A percentile compares a stretch with the other conserved stretches of the same genome.
These are phyloP conservation scores for Quercus aquifolioides DNA, from an alignment of 306 rosid genomes.

Conservation along the genomic window DNA sequence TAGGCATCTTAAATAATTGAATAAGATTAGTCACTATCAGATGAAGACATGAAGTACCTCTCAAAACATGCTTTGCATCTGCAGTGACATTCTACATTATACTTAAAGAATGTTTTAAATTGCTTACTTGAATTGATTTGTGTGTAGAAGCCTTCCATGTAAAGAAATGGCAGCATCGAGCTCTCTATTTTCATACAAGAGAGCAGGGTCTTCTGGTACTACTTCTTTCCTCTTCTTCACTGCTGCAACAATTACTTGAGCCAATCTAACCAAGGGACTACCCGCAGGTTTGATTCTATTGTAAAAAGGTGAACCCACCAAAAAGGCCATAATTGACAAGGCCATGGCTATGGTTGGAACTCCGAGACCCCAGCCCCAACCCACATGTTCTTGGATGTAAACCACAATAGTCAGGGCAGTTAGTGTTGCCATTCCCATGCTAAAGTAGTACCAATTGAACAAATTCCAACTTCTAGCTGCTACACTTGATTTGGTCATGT, in stretches of 20 bases:
- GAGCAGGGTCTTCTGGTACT: conserved; percentile 36
- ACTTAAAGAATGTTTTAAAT: background rate
- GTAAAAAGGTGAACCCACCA: conserved; percentile 62
- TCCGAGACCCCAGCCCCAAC: conserved; percentile 88
- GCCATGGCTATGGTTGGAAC: conserved; percentile 67
- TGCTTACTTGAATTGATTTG: conserved; percentile 57
- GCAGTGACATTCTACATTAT: background rate
- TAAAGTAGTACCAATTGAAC: conserved; percentile 70
- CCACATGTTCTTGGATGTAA: conserved; percentile 67
- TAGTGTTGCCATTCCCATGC: conserved; percentile 67
- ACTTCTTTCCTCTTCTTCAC: conserved; percentile 43
- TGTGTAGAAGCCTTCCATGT: conserved; percentile 59
- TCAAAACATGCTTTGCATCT: background rate
- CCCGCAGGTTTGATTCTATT: conserved; percentile 53
- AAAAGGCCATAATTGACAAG: conserved; percentile 54
- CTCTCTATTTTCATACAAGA: conserved; percentile 49
- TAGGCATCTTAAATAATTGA: no score
- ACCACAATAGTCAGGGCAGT: conserved; percentile 70
- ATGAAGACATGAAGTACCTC: background rate
- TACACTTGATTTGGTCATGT: conserved; percentile 52
- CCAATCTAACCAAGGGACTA: conserved; percentile 68
- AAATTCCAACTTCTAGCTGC: conserved; percentile 58
- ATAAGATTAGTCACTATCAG: background rate
- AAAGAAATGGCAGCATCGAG: conserved; percentile 60
- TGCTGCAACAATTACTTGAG: conserved; percentile 67